These are phyloP conservation scores for Cucumis hystrix DNA, from an alignment of 306 rosid genomes.

Conservation along the genomic window DNA sequence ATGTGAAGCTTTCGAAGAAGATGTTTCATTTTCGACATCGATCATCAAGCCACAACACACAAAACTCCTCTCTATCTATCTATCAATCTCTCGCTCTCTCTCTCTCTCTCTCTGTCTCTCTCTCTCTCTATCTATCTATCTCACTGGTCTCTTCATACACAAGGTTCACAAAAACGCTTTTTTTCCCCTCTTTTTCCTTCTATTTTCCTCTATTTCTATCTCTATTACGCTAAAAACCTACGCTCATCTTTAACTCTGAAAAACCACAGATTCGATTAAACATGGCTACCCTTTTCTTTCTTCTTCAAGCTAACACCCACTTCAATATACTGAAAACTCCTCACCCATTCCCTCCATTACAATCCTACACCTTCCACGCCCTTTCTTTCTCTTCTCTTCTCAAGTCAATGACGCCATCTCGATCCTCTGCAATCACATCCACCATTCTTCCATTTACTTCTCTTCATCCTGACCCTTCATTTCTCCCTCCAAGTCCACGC, in stretches of 20 bases:
- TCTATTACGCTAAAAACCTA: conserved; percentile 21
- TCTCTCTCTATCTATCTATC: background rate
- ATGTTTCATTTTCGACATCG: conserved; percentile 93
- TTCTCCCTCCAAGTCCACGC: background rate
- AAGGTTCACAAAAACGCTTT: background rate
- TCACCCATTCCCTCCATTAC: conserved; percentile 50
- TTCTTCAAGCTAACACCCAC: conserved; percentile 40
- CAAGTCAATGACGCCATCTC: conserved; percentile 11
- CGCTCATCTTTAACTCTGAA: conserved; percentile 12
- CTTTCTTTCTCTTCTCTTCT: background rate
- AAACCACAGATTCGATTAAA: conserved; percentile 34
- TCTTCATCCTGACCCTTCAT: conserved; percentile 1
- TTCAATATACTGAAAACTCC: conserved; percentile 25
- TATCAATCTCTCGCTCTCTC: background rate
- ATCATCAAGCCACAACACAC: conserved; percentile 34
- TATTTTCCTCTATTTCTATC: background rate
- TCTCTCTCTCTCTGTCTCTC: background rate
- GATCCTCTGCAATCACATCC: background rate
- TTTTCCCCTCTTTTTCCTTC: background rate
- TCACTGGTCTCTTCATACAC: background rate
- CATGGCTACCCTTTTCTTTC: conserved; percentile 38
- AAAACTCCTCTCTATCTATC: background rate
- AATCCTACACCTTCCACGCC: background rate
- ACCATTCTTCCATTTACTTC: conserved; percentile 5
- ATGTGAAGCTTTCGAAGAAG: conserved; percentile 94